Base-by-base conservation (phyloP, 2,329 filamentous ascomycete genomes). In the Pseudogymnoascus sp. region DNA sequence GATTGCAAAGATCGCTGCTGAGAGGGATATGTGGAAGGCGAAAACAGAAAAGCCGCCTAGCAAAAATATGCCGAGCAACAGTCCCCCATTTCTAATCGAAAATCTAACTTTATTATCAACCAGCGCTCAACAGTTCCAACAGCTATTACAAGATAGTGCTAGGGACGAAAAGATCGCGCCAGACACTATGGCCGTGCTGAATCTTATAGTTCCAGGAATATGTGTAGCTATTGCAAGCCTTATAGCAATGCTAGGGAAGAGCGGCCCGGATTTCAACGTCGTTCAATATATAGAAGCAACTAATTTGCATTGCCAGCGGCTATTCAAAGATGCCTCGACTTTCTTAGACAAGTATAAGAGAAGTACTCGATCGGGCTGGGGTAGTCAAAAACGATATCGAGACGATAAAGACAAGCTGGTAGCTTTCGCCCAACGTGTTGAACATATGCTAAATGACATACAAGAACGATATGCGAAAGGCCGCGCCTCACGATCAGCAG, bases 1-100 rank as follows among this genome's bases (percentile, higher is more conserved):
- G 69, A 92, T 96, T 69, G 80, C 78, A 15, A 85, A 88, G 71
- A 77, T 93, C 29, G 81, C 86, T 73, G 79, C 81, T 40, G 84
- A 87, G 71, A 80, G 83, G 68, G 84, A 85, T 73, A 81, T 86
- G 70, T 87, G 84, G 84, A 87, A 85, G 79, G 62, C 63, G 39
- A 67, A 70, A 41, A 41, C 15, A 9, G 39, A 41, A 9, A 17
- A 41, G 21, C 15, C 15, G 39, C 8, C 15, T 5, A 15, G 11
- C 21, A 4, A 47, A 47, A 47, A 47, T 47, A 41, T 41, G 6
- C 39, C 5, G 6, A 7, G 17, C 8, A 29, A 47, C 1, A 47
- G 2, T 3, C 24, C 26, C 26, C 13, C 13, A 21, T 21, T 21
- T 15, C n/a, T 31, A 17, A 24, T 50, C 26, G 26, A 8, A 9